Conservation (phyloP, 495 filamentous ascomycete genomes). For the Penicillium atrosanguineum region DNA sequence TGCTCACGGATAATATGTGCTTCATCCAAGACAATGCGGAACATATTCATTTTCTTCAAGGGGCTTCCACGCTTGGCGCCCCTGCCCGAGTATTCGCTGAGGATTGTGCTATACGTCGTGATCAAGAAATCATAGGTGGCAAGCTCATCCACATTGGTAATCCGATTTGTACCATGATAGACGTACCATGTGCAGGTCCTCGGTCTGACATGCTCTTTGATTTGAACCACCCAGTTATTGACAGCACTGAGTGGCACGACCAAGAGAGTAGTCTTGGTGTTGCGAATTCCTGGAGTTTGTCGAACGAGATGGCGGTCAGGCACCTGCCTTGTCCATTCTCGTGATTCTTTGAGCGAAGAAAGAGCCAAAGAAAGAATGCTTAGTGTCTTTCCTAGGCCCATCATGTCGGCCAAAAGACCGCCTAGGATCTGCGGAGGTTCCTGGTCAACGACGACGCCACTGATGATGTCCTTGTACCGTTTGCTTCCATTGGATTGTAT, state of each 20-base stretch:
- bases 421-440: slow-evolving; percentile 71
- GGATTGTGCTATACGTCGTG: slow-evolving; percentile 87
- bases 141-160: slow-evolving; percentile 63
- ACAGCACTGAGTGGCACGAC: slow-evolving; percentile 88
- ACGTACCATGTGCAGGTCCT: slow-evolving; percentile 64
- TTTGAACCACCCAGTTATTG: slow-evolving; percentile 89
- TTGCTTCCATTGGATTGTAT: slow-evolving; percentile 49
- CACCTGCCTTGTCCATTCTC: slow-evolving; percentile 45
- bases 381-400: slow-evolving; percentile 94
- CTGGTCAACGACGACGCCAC: slow-evolving; percentile 58
- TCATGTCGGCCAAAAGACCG: slow-evolving; percentile 96
- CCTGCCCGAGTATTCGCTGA: slow-evolving; percentile 67
- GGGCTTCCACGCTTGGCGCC: slow-evolving; percentile 64
- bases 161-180: slow-evolving; percentile 79
- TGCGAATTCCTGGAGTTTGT: slow-evolving; percentile 51
- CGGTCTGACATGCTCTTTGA: slow-evolving; percentile 71
- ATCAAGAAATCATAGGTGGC: slow-evolving; percentile 78
- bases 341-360: slow-evolving; percentile 57
- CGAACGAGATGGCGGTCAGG: slow-evolving; percentile 30
- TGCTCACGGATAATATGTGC: slow-evolving; percentile 92
- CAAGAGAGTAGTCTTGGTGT: slow-evolving; percentile 78
- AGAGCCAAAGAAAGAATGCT: slow-evolving; percentile 78
- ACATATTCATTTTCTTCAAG: slow-evolving; percentile 76
- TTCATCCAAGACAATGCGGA: slow-evolving; percentile 93
- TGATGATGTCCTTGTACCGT: slow-evolving; percentile 79